Base-by-base conservation (phyloP, 495 filamentous ascomycete species). In the Podospora pseudocomata region DNA sequence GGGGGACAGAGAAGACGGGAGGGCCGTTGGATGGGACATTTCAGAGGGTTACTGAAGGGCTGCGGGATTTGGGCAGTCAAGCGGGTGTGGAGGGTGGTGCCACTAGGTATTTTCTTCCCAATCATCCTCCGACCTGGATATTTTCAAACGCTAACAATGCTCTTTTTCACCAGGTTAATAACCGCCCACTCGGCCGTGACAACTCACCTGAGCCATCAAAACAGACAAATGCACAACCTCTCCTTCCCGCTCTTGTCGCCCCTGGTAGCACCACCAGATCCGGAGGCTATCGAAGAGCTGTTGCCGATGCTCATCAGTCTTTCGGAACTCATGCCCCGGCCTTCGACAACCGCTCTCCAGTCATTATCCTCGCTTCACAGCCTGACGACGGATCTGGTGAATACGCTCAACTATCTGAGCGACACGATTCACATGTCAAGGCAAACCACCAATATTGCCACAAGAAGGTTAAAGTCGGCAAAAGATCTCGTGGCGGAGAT, bases 401-500 rank as follows among this genome's bases (percentile, higher is more conserved):
- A 89, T 65, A 90, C 92, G 2, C 88, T 99, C 58, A 91, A 91
- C 67, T 87, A 91, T 71, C 84, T 99, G 6, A 90, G 90, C n/a
- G 95, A 99, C 76, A 93, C 91, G 0, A 83, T 98, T 23, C 94
- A 98, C 78, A 96, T 97, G 88, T 90, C 88, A n/a, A 87, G 92
- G 3, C 95, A 99, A 75, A 88, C 91, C 0, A 93, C 91, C 1
- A 88, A 88, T 1, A 88, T 88, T 0, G 95, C 95, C 13, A 88
- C 89, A 4, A 84, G 95, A 34, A 81, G 90, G 34, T 80, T 98
- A 34, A 85, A 89, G 64, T 89, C 86, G 39, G 92, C 91, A 0
- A 89, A 88, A 63, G 92, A 94, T 73, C 85, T 93, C 44, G 90
- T 97, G 2, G 87, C 88, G 0, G 94, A 97, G 72, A 86, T 97